Evolutionary conservation across 179 eudicot species (phyloP), one percentile per base, ranked within the genome.

Genomic region (Dionaea muscipula): DNA sequence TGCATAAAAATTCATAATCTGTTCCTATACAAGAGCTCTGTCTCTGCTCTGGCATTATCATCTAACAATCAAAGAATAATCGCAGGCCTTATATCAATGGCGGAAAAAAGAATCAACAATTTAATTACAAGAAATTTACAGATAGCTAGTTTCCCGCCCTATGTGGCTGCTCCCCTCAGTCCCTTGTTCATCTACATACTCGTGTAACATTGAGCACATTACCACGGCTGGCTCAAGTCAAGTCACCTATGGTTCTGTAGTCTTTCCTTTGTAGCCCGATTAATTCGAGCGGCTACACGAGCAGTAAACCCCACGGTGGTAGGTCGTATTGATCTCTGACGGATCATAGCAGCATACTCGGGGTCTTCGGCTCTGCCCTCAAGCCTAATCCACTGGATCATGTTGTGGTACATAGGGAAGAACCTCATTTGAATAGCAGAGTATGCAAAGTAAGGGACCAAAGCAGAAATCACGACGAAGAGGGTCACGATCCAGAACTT

Each of bases 381-480:
- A 17, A 59, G 54, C 55, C 93, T 74, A 7, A 89, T 77, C 95
- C 97, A 89, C 58, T 89, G 97, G 53, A 89, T 79, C 93, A 81
- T 81, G 6, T 78, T 74, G 61, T 89, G 97, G 70, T 81, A 89
- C 88, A 81, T 78, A 2, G 97, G 97, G 63, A 85, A 59, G 70
- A 83, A 85, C 56, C 93, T 61, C 81, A 85, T 75, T 55, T 79
- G 86, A 27, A 89, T 51, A 3, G 89, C 65, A 3, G 73, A 46
- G 72, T 71, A 85, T 1, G 65, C 46, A 38, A 72, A 72, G 63
- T 85, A 89, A 0, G 97, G 97, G 19, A 73, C 45, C 31, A 89
- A 54, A 16, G 97, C 79, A 0, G 93, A 50, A 7, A 79, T 15
- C 47, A 83, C 89, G n/a, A 71, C 86, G 2, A 74, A 68, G 36